Evolutionary conservation across 192 early-diverging fungal species (phyloP).

Genomic region (Obelidium mucronatum): DNA sequence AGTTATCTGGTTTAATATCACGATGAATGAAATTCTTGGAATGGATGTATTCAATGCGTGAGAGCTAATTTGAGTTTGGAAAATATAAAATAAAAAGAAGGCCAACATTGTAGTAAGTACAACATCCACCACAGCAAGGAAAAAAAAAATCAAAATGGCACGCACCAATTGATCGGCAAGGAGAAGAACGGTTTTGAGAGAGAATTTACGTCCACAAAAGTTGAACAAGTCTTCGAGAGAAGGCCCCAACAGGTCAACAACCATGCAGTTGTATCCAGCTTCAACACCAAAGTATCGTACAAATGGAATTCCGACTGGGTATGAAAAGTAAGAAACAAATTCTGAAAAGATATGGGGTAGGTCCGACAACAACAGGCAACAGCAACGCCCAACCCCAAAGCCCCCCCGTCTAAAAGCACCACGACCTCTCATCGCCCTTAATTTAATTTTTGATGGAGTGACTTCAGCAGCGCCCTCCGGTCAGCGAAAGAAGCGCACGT

Average conservation of each 20-base stretch:
- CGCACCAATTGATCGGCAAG: conserved; percentile 67
- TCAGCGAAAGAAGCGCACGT: no score
- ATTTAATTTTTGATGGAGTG: no score
- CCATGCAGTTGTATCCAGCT: conserved; percentile 67
- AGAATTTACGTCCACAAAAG: conserved; percentile 70
- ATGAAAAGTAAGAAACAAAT: conserved; percentile 1
- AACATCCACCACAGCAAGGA: neutral
- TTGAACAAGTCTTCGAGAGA: conserved; percentile 70
- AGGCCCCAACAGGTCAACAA: conserved; percentile 68
- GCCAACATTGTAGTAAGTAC: no score
- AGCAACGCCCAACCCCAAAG: no score
- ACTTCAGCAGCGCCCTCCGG: no score
- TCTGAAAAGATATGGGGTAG: no score
- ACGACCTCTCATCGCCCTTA: no score
- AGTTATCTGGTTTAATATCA: conserved; percentile 71
- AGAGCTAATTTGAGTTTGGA: conserved; percentile 61
- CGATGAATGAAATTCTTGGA: conserved; percentile 74
- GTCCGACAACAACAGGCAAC: no score
- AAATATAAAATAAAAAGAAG: no score
- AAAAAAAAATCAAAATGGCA: conserved; percentile 2
- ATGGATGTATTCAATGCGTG: conserved; percentile 70
- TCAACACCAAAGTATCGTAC: conserved; percentile 67
- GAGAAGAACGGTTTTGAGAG: conserved; percentile 64
- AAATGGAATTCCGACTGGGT: conserved; percentile 69
- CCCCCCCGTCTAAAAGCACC: no score